Percentiles rank a stretch among this genome's conserved stretches.
Conservation (phyloP, 2,329 filamentous ascomycete genomes). For the Drechslera avenae region DNA sequence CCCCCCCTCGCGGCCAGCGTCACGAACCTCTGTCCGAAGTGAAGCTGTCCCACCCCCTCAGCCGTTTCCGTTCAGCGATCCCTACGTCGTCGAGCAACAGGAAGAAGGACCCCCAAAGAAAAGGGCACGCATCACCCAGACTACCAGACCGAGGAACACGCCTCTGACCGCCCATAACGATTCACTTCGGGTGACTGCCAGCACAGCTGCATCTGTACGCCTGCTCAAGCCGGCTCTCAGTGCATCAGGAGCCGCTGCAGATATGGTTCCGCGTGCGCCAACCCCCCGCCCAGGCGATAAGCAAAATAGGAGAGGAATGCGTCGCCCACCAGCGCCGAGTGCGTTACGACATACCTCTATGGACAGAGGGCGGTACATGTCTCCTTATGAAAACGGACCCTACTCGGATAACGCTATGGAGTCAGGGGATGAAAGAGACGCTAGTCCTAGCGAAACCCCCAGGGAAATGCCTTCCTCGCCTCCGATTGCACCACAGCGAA, state of each 20-base stretch:
- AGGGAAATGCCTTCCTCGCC: slow-evolving; percentile 89
- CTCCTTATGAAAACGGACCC: slow-evolving; percentile 39
- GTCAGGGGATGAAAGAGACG: slow-evolving; percentile 56
- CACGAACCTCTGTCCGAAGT: slow-evolving; percentile 46
- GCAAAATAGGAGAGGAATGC: slow-evolving; percentile 33
- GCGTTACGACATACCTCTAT: slow-evolving; percentile 67
- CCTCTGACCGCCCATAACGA: slow-evolving; percentile 76
- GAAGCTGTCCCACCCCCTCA: slow-evolving; percentile 29
- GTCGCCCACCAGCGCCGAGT: slow-evolving; percentile 51
- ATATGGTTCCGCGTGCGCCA: slow-evolving; percentile 75
- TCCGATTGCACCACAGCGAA: slow-evolving; percentile 68
- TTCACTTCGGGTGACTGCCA: slow-evolving; percentile 86
- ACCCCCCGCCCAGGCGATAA: slow-evolving; percentile 69
- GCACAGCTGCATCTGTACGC: slow-evolving; percentile 85
- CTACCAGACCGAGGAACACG: slow-evolving; percentile 72
- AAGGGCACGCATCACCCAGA: slow-evolving; percentile 76
- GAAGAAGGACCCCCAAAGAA: slow-evolving; percentile 70
- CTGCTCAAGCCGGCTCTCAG: slow-evolving; percentile 75
- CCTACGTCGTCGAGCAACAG: slow-evolving; percentile 35
- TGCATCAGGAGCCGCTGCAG: slow-evolving; percentile 61
- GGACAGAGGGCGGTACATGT: slow-evolving; percentile 43
- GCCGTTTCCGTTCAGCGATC: slow-evolving; percentile 26
- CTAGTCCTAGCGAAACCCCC: slow-evolving; percentile 63
- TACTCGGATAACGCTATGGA: slow-evolving; percentile 52
- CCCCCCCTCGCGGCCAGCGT: slow-evolving; percentile 46